Percentiles rank a stretch among this genome's conserved stretches.
Conservation (phyloP, 257 asterid species). For the Przewalskia tangutica region DNA sequence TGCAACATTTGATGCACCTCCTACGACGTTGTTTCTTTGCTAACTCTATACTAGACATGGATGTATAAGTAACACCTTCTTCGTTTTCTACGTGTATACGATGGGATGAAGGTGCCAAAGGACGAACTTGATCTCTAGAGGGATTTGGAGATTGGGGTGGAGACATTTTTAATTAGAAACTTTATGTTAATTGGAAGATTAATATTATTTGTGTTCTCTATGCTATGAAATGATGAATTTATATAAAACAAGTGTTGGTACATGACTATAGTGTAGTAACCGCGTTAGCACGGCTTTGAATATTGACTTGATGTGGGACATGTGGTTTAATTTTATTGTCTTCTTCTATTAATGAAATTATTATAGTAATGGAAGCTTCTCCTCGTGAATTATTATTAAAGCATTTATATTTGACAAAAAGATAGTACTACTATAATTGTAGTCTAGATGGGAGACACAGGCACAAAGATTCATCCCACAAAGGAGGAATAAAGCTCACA, state of each 20-base stretch:
- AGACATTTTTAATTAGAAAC: background rate
- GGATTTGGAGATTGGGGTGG: slow-evolving; percentile 4
- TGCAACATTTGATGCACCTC: slow-evolving; percentile 20
- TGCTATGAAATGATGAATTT: background rate
- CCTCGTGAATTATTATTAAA: background rate
- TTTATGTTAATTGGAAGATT: background rate
- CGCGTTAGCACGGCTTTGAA: background rate
- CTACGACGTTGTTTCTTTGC: slow-evolving; percentile 3
- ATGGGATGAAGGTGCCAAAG: background rate
- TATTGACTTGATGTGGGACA: background rate
- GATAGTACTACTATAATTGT: background rate
- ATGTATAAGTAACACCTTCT: background rate
- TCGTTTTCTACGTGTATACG: background rate
- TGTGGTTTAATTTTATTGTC: background rate
- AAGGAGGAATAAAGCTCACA: too few relatives aligned
- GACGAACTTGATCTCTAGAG: background rate
- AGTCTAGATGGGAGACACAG: too few relatives aligned
- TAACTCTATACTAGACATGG: background rate
- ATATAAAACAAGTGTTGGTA: background rate
- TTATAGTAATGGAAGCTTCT: background rate
- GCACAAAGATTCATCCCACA: too few relatives aligned
- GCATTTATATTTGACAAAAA: background rate
- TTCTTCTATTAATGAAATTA: background rate
- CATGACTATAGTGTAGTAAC: background rate
- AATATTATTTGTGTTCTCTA: background rate